These are phyloP conservation scores for Colletotrichum truncatum DNA, from an alignment of 2,329 filamentous ascomycete species.

Conservation along the genomic window DNA sequence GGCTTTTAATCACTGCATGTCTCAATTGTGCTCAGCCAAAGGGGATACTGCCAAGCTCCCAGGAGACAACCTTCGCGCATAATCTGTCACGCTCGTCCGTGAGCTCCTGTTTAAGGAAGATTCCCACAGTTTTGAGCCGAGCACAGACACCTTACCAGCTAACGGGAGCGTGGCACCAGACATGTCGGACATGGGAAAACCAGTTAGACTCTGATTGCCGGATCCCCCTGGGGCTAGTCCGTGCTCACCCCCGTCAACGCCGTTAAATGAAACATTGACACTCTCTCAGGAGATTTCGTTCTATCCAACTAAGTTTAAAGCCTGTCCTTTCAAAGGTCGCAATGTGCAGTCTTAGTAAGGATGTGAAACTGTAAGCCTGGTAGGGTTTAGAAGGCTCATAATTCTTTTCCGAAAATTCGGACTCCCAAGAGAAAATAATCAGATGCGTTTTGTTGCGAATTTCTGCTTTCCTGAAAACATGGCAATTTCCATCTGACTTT, in stretches of 20 bases:
- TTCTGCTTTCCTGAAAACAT: background rate
- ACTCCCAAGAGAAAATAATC: background rate
- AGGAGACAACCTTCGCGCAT: background rate
- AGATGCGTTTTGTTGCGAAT: background rate
- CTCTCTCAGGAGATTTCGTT: too few relatives aligned
- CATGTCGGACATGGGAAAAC: background rate
- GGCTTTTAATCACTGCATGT: background rate
- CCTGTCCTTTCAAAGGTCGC: too few relatives aligned
- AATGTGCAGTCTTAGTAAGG: too few relatives aligned
- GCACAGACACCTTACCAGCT: background rate
- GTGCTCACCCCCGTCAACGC: too few relatives aligned
- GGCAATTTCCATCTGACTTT: background rate
- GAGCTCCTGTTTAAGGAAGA: background rate
- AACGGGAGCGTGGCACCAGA: background rate
- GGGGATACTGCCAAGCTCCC: background rate
- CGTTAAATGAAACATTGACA: too few relatives aligned
- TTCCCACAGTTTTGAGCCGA: background rate
- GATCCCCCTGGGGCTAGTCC: background rate
- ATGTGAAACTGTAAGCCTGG: too few relatives aligned
- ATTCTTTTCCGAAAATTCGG: too few relatives aligned
- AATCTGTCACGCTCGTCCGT: background rate
- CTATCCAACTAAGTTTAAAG: background rate
- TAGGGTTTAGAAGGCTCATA: too few relatives aligned
- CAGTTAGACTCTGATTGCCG: background rate
- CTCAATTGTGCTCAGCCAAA: background rate